These are phyloP conservation scores for Bacterosira constricta DNA, from an alignment of 108 stramenopile species.

Conservation along the genomic window DNA sequence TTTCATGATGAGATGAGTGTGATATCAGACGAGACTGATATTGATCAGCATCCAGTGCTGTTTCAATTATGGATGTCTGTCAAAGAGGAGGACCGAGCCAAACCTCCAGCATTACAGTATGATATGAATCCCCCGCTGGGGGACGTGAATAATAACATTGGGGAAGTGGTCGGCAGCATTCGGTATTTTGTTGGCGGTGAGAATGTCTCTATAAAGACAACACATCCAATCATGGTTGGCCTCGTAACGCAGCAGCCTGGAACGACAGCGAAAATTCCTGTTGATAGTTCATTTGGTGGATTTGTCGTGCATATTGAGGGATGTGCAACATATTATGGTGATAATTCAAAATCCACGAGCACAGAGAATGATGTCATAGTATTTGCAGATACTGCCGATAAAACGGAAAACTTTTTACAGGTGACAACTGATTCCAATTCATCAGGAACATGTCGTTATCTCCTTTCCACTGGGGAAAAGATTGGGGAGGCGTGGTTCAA, in stretches of 20 bases:
- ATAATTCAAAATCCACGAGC: background rate
- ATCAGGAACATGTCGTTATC: conserved; percentile 1
- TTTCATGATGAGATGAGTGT: conserved; percentile 37
- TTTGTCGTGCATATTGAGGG: conserved; percentile 15
- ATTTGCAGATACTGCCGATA: background rate
- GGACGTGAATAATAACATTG: background rate
- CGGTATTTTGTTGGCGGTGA: conserved; percentile 10
- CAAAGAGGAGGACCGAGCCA: conserved; percentile 16
- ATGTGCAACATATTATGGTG: background rate
- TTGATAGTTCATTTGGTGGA: conserved; percentile 10
- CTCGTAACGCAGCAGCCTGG: conserved; percentile 2
- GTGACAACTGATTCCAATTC: background rate
- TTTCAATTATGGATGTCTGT: conserved; percentile 44
- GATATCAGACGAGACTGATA: conserved; percentile 25
- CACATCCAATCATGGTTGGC: conserved; percentile 15
- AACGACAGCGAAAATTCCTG: background rate
- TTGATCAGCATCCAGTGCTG: conserved; percentile 15
- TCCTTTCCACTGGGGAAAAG: conserved; percentile 22
- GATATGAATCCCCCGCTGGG: conserved; percentile 2
- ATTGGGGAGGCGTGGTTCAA: conserved; percentile 29
- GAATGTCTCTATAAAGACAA: conserved; percentile 11
- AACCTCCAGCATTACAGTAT: conserved; percentile 18
- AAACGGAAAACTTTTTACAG: background rate
- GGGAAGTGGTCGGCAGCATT: background rate
- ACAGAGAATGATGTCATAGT: conserved; percentile 16